Evolutionary conservation across 2,329 filamentous ascomycete genomes (phyloP).

Genomic region (Fusarium solani-melongenae): DNA sequence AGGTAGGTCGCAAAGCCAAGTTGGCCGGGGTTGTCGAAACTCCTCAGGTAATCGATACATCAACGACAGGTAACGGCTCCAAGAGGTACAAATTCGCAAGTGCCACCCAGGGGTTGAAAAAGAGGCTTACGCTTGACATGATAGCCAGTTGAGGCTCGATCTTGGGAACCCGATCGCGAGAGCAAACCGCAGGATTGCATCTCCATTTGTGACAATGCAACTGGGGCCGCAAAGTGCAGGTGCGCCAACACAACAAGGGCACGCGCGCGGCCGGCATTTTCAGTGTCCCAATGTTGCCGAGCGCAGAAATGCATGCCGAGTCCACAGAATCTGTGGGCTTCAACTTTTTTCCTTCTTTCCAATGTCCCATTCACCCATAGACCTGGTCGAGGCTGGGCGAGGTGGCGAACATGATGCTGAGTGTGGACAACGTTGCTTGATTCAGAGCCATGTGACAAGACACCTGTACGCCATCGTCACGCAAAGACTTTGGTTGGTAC

Average conservation of each 20-base stretch:
- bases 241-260: conserved; percentile 15
- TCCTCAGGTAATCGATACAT: conserved; percentile 36
- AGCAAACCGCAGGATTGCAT: conserved; percentile 6
- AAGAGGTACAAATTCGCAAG: conserved; percentile 25
- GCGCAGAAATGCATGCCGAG: conserved; percentile 24
- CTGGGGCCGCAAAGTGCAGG: conserved; percentile 15
- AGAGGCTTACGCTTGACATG: conserved; percentile 13
- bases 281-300: conserved; percentile 12
- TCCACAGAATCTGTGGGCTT: conserved; percentile 10
- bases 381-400: conserved; percentile 33
- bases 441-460: conserved; percentile 40
- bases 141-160: conserved; percentile 15
- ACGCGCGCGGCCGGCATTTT: conserved; percentile 16
- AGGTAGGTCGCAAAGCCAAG: conserved; percentile 23
- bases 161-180: conserved; percentile 8
- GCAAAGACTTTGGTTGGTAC: conserved; percentile 43
- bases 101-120: conserved; percentile 16
- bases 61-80: conserved; percentile 25
- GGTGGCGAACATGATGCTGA: conserved; percentile 13
- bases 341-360: not conserved
- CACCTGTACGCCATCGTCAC: conserved; percentile 41
- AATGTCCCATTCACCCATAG: conserved; percentile 13
- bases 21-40: conserved; percentile 16
- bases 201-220: conserved; percentile 20
- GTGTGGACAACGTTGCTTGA: conserved; percentile 19